These are phyloP conservation scores for Cicer yamashitae DNA, from an alignment of 306 rosid species.

Conservation along the genomic window DNA sequence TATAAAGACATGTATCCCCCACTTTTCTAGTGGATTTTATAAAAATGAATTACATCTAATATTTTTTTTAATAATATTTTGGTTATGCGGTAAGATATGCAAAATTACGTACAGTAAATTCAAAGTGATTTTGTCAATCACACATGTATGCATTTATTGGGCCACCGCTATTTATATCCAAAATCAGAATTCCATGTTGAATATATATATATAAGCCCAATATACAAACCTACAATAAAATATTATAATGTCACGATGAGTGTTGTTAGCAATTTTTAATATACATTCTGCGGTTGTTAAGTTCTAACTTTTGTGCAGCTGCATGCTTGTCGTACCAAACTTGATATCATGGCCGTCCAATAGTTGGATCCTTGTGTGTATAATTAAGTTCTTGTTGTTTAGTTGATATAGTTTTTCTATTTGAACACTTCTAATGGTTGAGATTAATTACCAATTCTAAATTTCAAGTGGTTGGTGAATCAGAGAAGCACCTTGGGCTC, in stretches of 20 bases:
- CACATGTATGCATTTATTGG: no score
- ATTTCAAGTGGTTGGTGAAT: conserved; percentile 43
- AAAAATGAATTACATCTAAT: no score
- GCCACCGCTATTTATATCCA: no score
- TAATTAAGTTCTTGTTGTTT: conserved; percentile 33
- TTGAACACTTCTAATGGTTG: conserved; percentile 40
- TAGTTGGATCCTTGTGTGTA: conserved; percentile 31
- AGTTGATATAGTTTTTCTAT: conserved; percentile 24
- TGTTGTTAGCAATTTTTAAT: not conserved
- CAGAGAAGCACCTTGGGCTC: conserved; percentile 43
- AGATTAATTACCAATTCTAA: conserved; percentile 35
- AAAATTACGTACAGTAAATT: no score
- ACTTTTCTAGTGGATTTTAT: no score
- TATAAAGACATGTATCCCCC: no score
- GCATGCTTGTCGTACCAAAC: conserved; percentile 31
- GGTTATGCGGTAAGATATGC: no score
- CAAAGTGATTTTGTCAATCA: no score
- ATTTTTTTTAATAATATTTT: no score
- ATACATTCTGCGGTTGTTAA: not conserved
- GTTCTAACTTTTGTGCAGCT: conserved; percentile 12
- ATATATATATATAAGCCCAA: no score
- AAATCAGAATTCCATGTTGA: no score
- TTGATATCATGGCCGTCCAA: conserved; percentile 40
- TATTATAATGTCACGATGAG: not conserved
- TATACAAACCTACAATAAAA: no score